These are phyloP conservation scores for Colletotrichum sp. DNA, from an alignment of 2,329 filamentous ascomycete species.

Conservation along the genomic window DNA sequence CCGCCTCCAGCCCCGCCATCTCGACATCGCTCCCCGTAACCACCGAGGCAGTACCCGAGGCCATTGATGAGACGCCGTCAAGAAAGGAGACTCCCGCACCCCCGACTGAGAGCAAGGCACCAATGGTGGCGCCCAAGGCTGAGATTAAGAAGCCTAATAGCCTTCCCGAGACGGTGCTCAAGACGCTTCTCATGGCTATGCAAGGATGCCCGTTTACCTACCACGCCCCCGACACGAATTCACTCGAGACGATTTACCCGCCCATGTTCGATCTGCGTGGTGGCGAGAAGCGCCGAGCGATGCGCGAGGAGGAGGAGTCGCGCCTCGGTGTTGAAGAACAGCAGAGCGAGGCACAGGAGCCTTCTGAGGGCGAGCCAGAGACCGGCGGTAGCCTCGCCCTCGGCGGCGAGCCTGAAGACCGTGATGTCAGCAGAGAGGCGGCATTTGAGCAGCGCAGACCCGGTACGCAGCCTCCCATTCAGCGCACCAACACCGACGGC, in stretches of 20 bases:
- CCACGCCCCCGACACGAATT: slow-evolving; percentile 20
- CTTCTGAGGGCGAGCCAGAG: slow-evolving; percentile 77
- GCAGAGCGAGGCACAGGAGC: slow-evolving; percentile 46
- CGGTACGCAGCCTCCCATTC: slow-evolving; percentile 78
- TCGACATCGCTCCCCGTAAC: slow-evolving; percentile 62
- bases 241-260: slow-evolving; percentile 47
- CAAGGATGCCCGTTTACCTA: slow-evolving; percentile 38
- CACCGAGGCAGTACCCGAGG: slow-evolving; percentile 53
- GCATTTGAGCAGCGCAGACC: slow-evolving; percentile 65
- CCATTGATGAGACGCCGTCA: slow-evolving; percentile 38
- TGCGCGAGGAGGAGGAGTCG: slow-evolving; percentile 74
- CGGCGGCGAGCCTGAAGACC: slow-evolving; percentile 90
- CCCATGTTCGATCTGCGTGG: slow-evolving; percentile 84
- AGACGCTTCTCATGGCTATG: slow-evolving; percentile 42
- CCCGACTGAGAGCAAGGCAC: background rate
- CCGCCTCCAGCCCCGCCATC: slow-evolving; percentile 82
- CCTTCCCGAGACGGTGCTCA: slow-evolving; percentile 30
- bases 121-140: background rate
- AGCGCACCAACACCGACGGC: slow-evolving; percentile 62
- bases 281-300: slow-evolving; percentile 79
- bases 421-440: slow-evolving; percentile 59
- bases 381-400: slow-evolving; percentile 85
- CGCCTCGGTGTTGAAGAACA: slow-evolving; percentile 55
- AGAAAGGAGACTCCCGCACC: slow-evolving; percentile 33
- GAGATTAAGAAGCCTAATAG: slow-evolving; percentile 1